phyloP scores from a whole-genome alignment of 2,329 filamentous ascomycete species.

The Cercospora beticola region DNA sequence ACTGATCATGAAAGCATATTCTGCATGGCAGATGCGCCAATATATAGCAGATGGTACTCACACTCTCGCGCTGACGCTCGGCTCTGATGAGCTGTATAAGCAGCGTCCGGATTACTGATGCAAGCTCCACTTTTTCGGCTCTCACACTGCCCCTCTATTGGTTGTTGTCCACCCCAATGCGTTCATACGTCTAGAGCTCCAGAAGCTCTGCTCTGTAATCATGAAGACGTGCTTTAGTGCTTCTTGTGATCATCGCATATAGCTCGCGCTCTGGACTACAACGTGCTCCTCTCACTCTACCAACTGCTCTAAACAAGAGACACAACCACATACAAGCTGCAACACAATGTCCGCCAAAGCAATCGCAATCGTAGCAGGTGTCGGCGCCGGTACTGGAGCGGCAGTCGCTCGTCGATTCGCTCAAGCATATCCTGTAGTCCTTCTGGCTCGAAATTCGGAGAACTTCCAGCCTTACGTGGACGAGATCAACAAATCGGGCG shows the following conservation, averaged over 20 bases:
- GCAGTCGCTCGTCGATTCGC: conserved; percentile 62
- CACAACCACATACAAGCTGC: background rate
- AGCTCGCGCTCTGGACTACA: background rate
- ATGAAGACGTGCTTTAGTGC: conserved; percentile 5
- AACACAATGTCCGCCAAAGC: conserved; percentile 38
- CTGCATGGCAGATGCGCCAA: no score
- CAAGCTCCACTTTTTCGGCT: background rate
- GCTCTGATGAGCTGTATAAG: background rate
- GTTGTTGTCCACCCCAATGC: background rate
- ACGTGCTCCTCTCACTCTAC: background rate
- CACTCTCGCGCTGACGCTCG: background rate
- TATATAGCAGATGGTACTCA: background rate
- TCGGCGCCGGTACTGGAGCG: conserved; percentile 69
- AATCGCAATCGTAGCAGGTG: conserved; percentile 69
- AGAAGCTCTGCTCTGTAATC: conserved; percentile 7
- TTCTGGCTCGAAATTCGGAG: conserved; percentile 67
- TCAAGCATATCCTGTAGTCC: conserved; percentile 67
- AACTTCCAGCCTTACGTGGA: conserved; percentile 66
- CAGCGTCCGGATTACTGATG: conserved; percentile 1
- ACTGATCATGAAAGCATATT: no score
- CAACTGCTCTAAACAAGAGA: background rate
- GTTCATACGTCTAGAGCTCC: conserved; percentile 1
- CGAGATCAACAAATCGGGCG: conserved; percentile 67
- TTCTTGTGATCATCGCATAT: background rate
- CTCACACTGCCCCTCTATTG: background rate